These are phyloP conservation scores for Paraleonurus japonicus DNA, from an alignment of 257 asterid species.

Conservation along the genomic window DNA sequence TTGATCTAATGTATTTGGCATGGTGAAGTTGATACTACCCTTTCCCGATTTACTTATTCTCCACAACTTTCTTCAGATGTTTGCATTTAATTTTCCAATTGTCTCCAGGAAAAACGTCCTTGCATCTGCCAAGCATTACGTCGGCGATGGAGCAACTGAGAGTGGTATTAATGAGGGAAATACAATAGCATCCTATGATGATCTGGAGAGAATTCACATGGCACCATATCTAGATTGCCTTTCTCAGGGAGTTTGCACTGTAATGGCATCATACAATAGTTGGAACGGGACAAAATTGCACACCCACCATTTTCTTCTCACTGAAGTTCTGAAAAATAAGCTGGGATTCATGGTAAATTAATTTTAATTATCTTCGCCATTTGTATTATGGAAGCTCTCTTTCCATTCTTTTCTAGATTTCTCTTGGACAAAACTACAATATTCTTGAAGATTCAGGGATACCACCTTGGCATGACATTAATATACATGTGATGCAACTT, in stretches of 20 bases:
- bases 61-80: constrained; percentile 14
- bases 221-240: constrained; percentile 87
- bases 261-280: constrained; percentile 91
- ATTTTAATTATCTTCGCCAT: constrained; percentile 16
- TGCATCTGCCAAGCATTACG: constrained; percentile 91
- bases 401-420: background rate
- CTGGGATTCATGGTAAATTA: constrained; percentile 81
- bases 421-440: background rate
- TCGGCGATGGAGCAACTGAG: constrained; percentile 93
- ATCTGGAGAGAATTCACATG: constrained; percentile 75
- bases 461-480: background rate
- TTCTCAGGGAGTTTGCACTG: constrained; percentile 87
- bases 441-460: background rate
- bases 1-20: constrained; percentile 7
- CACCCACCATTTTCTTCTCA: constrained; percentile 61
- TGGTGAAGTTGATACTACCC: background rate
- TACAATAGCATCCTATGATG: constrained; percentile 63
- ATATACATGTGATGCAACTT: background rate
- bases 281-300: constrained; percentile 80
- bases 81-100: constrained; percentile 21
- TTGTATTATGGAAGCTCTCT: constrained; percentile 20
- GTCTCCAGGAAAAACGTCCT: constrained; percentile 70
- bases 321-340: constrained; percentile 76
- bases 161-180: constrained; percentile 87
- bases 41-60: constrained; percentile 13